Evolutionary conservation across 768 basidiomycete species (phyloP), one percentile per base, ranked within the genome.

Genomic region (Termitomyces eurrhizus): DNA sequence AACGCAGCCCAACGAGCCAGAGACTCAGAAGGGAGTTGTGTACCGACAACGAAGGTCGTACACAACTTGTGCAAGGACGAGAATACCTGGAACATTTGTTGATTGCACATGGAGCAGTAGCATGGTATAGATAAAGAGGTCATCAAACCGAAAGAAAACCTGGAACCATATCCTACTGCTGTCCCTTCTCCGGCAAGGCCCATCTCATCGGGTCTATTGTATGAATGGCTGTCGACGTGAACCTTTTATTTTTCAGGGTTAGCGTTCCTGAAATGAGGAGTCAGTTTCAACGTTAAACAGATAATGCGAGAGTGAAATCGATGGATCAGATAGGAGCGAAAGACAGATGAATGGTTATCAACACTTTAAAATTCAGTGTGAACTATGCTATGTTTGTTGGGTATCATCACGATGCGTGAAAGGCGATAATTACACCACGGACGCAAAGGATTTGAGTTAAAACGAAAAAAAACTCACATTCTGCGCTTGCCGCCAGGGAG

Each of bases 271-370:
- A n/a, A 18, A 46, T 18, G 68, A 32, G 74, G 52, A 74, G 75
- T 66, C 52, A 67, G 51, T 35, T 55, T 54, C 58, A 42, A 46
- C 35, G 57, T 61, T 57, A 32, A 35, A 45, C 33, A 36, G 4
- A 49, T n/a, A 42, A 42, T 35, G 65, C 39, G 64, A 49, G 48
- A 56, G 59, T 61, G 56, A 67, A 57, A 59, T 46, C 46, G 48
- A 54, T 58, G 65, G 63, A 75, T 95, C 94, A 95, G 93, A 95
- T 95, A 95, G 93, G 93, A 95, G 94, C 93, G 94, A 95, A 95
- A 95, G 94, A 97, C 93, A 84, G 89, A 92, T 92, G 87, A 66
- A 80, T 84, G 77, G 76, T 82, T 88, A 77, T 94, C 90, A 87
- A 91, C 92, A 94, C 75, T 70, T 74, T 76, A 72, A 54, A 76